Evolutionary conservation across 148 eudicot species (phyloP), one percentile per base, ranked within the genome.

Genomic region (Rheum nobile): DNA sequence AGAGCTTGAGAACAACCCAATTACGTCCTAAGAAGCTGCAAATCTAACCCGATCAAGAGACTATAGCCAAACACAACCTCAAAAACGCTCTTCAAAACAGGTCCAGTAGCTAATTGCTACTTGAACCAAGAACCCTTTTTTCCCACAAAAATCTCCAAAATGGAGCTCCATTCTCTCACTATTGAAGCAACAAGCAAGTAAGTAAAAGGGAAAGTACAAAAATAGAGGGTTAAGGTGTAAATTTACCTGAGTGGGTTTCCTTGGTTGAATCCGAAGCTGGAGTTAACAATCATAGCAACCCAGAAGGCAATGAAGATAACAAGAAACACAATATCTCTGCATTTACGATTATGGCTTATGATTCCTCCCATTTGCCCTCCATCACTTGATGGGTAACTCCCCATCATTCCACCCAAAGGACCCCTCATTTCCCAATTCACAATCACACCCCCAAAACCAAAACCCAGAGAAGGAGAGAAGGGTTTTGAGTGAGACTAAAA

Each of bases 231-330:
- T 72, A 24, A 11, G 39, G 41, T 50, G 41, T 50, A 6, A 21
- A 1, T 11, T 59, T 80, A 95, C 99, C 99, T 91, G 67, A 87
- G 85, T 41, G 96, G 96, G 84, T 95, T 88, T 38, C 99, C 99
- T 82, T 82, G 90, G 87, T 80, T 91, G 81, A 91, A 92, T 71
- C 92, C 97, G 69, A 95, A 90, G 87, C 97, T 91, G 72, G 98
- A 91, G 76, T 94, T 94, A 35, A 94, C 98, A 89, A 94, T 89
- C 98, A 94, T 94, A 24, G 88, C 88, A 63, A 94, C 86, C 98
- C 98, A 94, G 76, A 94, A 94, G 44, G 84, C 89, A 83, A 91
- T 86, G 84, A 94, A 94, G 80, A 94, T 71, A 22, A 94, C 80
- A 73, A 94, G 87, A 78, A 94, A 91, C 73, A 85, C 94, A 22